Base-by-base conservation (phyloP, 2,329 filamentous ascomycete genomes). In the Ilyonectria destructans region DNA sequence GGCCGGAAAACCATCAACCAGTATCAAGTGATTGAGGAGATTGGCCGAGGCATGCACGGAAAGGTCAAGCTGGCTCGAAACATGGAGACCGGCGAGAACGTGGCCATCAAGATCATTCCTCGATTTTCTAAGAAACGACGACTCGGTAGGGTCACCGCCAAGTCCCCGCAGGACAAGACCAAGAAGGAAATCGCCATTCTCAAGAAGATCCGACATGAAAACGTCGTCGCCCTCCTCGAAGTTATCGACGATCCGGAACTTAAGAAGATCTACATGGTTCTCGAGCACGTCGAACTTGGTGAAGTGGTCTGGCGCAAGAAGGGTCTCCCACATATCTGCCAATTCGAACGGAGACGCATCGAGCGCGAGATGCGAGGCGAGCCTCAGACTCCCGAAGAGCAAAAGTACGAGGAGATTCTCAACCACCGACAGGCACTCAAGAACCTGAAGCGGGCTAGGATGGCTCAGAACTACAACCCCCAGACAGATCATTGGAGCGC, bases 71-170 rank as follows among this genome's bases (percentile, higher is more conserved):
- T 98, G 55, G 96, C 95, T 55, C 90, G 94, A 61, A 95, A 97
- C 78, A 85, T 94, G 52, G 85, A 91, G 63, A 95, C 89, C 1
- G 88, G 88, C 69, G 91, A 93, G 60, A 92, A 92, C 78, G 96
- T 99, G 4, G 96, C 96, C 64, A 98, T 99, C 87, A 99, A 99
- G 84, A 99, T 99, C 76, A 97, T 99, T 54, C 94, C 97, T 65
- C 91, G 96, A 43, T 97, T 96, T 79, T 97, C 96, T 59, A 98
- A 97, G 84, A 94, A 94, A 75, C 91, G 95, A 63, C 93, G 96
- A 29, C 87, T 99, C n/a, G 96, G 96, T 60, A 93, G 93, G 78
- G 92, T 96, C 63, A 91, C 87, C 2, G 88, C 89, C 69, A 82
- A 84, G 77, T 89, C 88, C 1, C 89, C 88, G 3, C 88, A 91